Conservation (phyloP, 2,329 filamentous ascomycete genomes). For the Cadophora malorum region DNA sequence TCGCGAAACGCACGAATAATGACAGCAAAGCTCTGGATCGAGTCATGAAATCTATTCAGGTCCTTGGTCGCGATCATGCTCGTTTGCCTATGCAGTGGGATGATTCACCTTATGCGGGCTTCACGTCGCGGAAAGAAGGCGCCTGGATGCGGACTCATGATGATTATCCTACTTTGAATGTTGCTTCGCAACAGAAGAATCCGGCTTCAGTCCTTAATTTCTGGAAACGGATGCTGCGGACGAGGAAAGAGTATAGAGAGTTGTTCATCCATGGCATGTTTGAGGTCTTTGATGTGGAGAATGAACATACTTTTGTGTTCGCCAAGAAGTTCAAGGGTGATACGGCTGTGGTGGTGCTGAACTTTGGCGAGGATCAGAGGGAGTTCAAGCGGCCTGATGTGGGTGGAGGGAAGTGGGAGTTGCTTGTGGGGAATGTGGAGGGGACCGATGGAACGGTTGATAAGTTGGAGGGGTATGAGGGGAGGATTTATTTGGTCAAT, state of each 20-base stretch:
- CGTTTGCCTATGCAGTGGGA: constrained; percentile 75
- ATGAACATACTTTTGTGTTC: constrained; percentile 54
- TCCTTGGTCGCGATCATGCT: constrained; percentile 66
- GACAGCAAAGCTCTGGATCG: constrained; percentile 49
- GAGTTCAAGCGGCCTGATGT: constrained; percentile 33
- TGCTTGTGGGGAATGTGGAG: constrained; percentile 22
- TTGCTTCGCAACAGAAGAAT: constrained; percentile 54
- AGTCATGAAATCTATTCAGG: constrained; percentile 49
- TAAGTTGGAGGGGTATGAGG: constrained; percentile 44
- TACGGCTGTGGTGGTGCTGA: constrained; percentile 52
- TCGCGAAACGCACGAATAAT: constrained; percentile 46
- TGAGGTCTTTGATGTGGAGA: constrained; percentile 55
- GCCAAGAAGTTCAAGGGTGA: constrained; percentile 47
- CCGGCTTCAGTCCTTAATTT: constrained; percentile 41
- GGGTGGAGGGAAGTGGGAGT: constrained; percentile 41
- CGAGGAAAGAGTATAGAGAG: constrained; percentile 57
- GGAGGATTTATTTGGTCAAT: constrained; percentile 43
- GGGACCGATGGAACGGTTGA: constrained; percentile 32
- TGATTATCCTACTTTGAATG: constrained; percentile 60
- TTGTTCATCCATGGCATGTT: constrained; percentile 68
- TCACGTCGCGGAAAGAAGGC: constrained; percentile 57
- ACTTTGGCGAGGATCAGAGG: constrained; percentile 52
- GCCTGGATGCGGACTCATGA: constrained; percentile 69
- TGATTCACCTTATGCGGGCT: constrained; percentile 61
- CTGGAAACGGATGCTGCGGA: constrained; percentile 41